Evolutionary conservation across 164 flowering plant species (phyloP).

Genomic region (Cinnamomum micranthum): DNA sequence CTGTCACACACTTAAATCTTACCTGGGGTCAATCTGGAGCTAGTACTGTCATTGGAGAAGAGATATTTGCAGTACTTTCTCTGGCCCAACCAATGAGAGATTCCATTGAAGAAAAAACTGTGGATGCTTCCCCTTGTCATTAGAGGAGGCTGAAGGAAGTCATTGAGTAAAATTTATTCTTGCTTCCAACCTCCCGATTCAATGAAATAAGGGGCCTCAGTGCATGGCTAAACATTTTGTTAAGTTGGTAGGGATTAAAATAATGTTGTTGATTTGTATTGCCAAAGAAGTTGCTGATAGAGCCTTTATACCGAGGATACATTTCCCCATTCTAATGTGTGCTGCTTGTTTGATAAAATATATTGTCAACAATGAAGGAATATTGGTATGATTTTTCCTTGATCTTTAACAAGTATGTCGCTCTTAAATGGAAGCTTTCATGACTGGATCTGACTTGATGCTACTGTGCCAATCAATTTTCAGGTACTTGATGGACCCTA

Average conservation of each 20-base stretch:
- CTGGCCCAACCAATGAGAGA: too few relatives aligned
- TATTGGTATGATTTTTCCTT: background rate
- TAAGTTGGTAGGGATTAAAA: background rate
- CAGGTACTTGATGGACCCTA: slow-evolving; percentile 94
- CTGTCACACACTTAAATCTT: too few relatives aligned
- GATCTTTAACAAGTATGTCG: background rate
- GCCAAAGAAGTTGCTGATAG: background rate
- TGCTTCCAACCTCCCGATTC: too few relatives aligned
- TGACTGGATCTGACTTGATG: background rate
- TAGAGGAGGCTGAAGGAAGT: too few relatives aligned
- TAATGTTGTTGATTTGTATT: background rate
- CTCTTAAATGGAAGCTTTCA: background rate
- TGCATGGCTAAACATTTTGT: background rate
- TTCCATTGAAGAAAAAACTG: too few relatives aligned
- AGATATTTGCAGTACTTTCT: too few relatives aligned
- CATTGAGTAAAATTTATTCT: too few relatives aligned
- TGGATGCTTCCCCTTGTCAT: too few relatives aligned
- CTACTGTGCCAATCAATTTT: slow-evolving; percentile 1
- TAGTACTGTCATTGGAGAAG: too few relatives aligned
- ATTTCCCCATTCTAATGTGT: background rate
- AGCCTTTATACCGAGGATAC: background rate
- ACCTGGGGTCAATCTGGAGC: too few relatives aligned
- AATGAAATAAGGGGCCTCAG: background rate
- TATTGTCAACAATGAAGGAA: background rate
- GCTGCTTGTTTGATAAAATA: background rate